Percentiles rank a stretch among this genome's conserved stretches.
Evolutionary conservation across 495 filamentous ascomycete genomes (phyloP).

Genomic region (Aspergillus diversus): DNA sequence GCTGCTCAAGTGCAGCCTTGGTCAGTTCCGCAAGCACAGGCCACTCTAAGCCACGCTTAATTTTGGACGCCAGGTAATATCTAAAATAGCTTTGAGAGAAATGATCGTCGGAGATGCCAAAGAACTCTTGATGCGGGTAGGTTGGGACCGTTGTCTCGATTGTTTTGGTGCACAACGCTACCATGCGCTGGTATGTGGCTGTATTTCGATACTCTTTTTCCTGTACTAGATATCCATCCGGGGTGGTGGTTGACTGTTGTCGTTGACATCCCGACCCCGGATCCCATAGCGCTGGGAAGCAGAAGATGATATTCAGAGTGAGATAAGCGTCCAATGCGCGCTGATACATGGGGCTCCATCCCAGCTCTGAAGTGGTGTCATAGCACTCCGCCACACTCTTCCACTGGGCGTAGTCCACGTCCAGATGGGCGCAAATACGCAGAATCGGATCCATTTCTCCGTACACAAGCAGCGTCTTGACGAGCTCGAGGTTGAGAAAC

Average conservation of each 20-base stretch:
- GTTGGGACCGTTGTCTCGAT: not conserved
- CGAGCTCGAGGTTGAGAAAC: slow-evolving; percentile 29
- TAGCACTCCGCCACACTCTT: slow-evolving; percentile 10
- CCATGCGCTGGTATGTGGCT: slow-evolving; percentile 23
- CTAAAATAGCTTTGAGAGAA: not conserved
- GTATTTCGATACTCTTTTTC: slow-evolving; percentile 26
- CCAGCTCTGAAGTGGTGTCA: slow-evolving; percentile 1
- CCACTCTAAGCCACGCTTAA: not conserved
- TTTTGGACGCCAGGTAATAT: not conserved
- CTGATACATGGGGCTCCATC: slow-evolving; percentile 25
- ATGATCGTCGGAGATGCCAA: slow-evolving; percentile 1
- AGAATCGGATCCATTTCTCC: slow-evolving; percentile 31
- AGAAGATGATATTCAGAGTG: slow-evolving; percentile 23
- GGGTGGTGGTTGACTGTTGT: not conserved
- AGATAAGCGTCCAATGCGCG: slow-evolving; percentile 23
- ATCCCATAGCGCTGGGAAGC: slow-evolving; percentile 28
- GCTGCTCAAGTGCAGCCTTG: slow-evolving; percentile 4
- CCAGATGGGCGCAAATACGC: slow-evolving; percentile 22
- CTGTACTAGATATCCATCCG: slow-evolving; percentile 1
- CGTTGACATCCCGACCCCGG: slow-evolving; percentile 5
- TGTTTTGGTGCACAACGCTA: not conserved
- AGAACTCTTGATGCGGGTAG: not conserved
- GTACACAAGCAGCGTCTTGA: slow-evolving; percentile 28
- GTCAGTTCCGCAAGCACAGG: not conserved
- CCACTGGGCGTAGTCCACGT: slow-evolving; percentile 15